Evolutionary conservation across 2,329 filamentous ascomycete genomes (phyloP), one percentile per base, ranked within the genome.

Genomic region (Arthroderma sp.): DNA sequence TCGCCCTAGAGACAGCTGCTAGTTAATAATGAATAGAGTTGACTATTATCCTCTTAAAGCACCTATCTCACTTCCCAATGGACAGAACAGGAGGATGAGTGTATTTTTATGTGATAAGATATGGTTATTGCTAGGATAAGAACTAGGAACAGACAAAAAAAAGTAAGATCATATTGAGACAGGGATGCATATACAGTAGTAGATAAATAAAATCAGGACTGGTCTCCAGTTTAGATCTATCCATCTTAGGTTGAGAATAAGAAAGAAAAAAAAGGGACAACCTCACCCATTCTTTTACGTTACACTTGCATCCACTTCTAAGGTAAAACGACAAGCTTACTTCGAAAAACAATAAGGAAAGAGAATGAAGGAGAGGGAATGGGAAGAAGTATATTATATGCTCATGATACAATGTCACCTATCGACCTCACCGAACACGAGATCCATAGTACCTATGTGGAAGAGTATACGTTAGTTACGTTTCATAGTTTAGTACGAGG

Each of bases 351-450:
- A 19, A 6, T 51, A 31, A 33, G 8, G 9, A 15, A 11, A 35
- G 23, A 17, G 25, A n/a, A 51, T 9, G 25, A 31, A 51, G 15
- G 28, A n/a, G n/a, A 33, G 25, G 15, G n/a, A 51, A 19, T 6
- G 23, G 47, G 47, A 51, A 51, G 47, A 51, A 33, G 47, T 51
- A 54, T 54, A 54, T 54, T 54, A 54, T 38, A 54, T 54, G 31
- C 51, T 39, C 51, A 54, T 54, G 37, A 38, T 54, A 54, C 31
- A 54, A 38, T 55, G 21, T 68, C 75, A 81, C 67, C 78, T 69
- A 67, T 81, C 78, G 59, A 81, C 77, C 67, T 81, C 78, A 83
- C 89, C 89, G 73, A 93, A 91, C 78, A 91, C 87, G 71, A 93
- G 75, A 81, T 90, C 87, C 86, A 91, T 90, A 55, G 87, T 87